A percentile compares a stretch with the other conserved stretches of the same genome.
Conservation (phyloP, 768 basidiomycete genomes). For the Hygrocybe punicea region DNA sequence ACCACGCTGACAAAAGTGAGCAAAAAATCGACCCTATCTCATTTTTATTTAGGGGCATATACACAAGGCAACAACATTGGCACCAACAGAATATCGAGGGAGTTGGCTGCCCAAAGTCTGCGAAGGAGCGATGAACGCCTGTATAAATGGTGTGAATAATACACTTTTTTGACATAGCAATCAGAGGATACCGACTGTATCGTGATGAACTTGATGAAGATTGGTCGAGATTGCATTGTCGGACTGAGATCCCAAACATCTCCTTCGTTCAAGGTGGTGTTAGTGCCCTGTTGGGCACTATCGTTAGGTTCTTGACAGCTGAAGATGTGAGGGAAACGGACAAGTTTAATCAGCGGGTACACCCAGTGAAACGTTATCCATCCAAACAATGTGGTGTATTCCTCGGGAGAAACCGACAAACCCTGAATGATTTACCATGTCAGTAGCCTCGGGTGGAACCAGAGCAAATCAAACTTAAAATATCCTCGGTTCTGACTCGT, state of each 20-base stretch:
- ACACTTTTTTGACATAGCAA: background rate
- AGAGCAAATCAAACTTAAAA: slow-evolving; percentile 45
- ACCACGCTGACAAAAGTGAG: slow-evolving; percentile 67
- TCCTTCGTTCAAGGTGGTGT: slow-evolving; percentile 59
- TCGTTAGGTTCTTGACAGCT: background rate
- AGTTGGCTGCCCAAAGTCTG: slow-evolving; percentile 45
- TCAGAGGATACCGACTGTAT: slow-evolving; percentile 28
- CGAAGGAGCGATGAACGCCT: slow-evolving; percentile 42
- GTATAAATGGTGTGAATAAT: background rate
- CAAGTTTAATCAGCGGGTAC: slow-evolving; percentile 55
- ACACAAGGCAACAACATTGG: background rate
- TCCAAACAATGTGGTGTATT: slow-evolving; percentile 66
- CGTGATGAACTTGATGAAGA: slow-evolving; percentile 53
- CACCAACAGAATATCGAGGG: slow-evolving; percentile 45
- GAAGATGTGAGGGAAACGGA: slow-evolving; percentile 19
- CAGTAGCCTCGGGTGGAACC: background rate
- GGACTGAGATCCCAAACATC: slow-evolving; percentile 75
- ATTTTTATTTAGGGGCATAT: background rate
- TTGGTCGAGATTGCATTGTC: slow-evolving; percentile 59
- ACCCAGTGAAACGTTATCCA: slow-evolving; percentile 77
- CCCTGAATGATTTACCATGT: slow-evolving; percentile 37
- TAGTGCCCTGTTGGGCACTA: slow-evolving; percentile 36
- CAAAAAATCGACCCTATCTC: slow-evolving; percentile 54
- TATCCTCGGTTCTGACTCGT: slow-evolving; percentile 49
- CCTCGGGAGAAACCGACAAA: slow-evolving; percentile 60